A percentile compares a stretch with the other conserved stretches of the same genome.
phyloP scores from a whole-genome alignment of 1,284 basidiomycete species.

The Malassezia psittaci region DNA sequence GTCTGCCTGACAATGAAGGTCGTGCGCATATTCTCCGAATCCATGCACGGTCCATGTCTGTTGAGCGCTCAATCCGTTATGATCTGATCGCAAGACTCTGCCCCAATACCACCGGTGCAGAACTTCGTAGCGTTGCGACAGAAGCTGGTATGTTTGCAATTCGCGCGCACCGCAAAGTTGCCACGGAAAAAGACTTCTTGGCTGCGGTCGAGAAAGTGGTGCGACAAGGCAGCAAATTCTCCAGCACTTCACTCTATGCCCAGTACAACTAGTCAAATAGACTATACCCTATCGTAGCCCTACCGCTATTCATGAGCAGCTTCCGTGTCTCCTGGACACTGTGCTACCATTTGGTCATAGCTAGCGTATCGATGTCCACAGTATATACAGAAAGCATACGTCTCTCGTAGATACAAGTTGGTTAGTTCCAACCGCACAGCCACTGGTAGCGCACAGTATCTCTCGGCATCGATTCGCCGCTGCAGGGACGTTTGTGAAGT shows the following conservation, averaged over 20 bases:
- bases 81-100: slow-evolving; percentile 93
- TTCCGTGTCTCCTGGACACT: slow-evolving; percentile 25
- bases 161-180: slow-evolving; percentile 87
- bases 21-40: slow-evolving; percentile 93
- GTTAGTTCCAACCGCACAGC: slow-evolving; percentile 20
- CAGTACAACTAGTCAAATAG: slow-evolving; percentile 20
- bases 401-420: slow-evolving; percentile 10
- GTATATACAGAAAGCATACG: slow-evolving; percentile 23
- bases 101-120: slow-evolving; percentile 95
- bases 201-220: slow-evolving; percentile 98
- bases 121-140: slow-evolving; percentile 88
- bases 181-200: slow-evolving; percentile 92
- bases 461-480: slow-evolving; percentile 4
- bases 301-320: slow-evolving; percentile 23
- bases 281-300: neutral
- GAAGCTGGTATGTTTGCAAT: slow-evolving; percentile 99
- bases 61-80: slow-evolving; percentile 92
- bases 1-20: slow-evolving; percentile 87
- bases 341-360: slow-evolving; percentile 5
- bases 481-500: neutral
- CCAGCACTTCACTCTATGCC: slow-evolving; percentile 50
- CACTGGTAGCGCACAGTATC: slow-evolving; percentile 2
- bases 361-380: slow-evolving; percentile 23
- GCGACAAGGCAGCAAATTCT: slow-evolving; percentile 92
- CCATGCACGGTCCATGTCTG: slow-evolving; percentile 91